These are phyloP conservation scores for Trichocladium uniseriatum DNA, from an alignment of 495 filamentous ascomycete genomes.

Conservation along the genomic window DNA sequence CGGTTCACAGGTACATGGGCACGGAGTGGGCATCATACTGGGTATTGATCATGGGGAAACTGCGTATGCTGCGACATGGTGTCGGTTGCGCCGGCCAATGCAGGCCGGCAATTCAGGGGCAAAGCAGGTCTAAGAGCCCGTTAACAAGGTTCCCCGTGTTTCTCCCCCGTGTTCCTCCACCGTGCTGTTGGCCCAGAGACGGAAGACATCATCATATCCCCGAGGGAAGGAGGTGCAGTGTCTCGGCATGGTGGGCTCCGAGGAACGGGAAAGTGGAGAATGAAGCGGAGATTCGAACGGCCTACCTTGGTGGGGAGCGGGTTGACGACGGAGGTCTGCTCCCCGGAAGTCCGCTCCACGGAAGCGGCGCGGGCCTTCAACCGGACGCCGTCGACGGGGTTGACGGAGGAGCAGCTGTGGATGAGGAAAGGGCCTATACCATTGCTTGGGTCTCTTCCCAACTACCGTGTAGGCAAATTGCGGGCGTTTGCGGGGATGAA, in stretches of 20 bases:
- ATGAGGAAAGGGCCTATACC: background rate
- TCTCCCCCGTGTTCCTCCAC: too few species aligned
- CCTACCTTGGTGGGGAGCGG: background rate
- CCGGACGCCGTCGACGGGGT: too few species aligned
- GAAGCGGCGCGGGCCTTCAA: too few species aligned
- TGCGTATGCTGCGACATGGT: conserved; percentile 9
- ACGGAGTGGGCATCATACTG: conserved; percentile 3
- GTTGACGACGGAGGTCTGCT: background rate
- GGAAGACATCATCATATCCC: background rate
- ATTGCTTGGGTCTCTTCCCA: background rate
- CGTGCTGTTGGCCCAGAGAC: background rate
- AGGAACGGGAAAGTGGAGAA: background rate
- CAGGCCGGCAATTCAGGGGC: background rate
- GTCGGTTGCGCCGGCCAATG: background rate
- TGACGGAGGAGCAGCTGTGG: background rate
- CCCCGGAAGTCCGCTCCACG: too few species aligned
- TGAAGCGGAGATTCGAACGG: background rate
- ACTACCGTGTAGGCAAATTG: background rate
- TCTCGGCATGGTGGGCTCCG: background rate
- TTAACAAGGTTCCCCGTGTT: background rate
- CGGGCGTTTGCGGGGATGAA: too few species aligned
- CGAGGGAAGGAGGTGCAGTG: background rate
- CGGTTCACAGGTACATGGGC: background rate
- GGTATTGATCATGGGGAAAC: conserved; percentile 4
- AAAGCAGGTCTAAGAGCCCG: background rate